phyloP scores from a whole-genome alignment of 306 rosid genomes.

The apple (Malus domestica) region ASM211411v1 NC_041803.1:12016501-12017000 shows the following conservation, averaged over 20 bases:
- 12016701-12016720: not conserved
- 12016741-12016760: not conserved
- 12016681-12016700: not conserved
- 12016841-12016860: not conserved
- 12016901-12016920: not conserved
- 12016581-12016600: not conserved
- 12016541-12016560: not conserved
- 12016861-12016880: not conserved
- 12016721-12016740: not conserved
- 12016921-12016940: not conserved
- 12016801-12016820: not conserved
- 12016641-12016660: not conserved
- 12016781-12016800: not conserved
- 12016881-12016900: not conserved
- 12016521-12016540: not conserved
- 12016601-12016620: not conserved
- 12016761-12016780: not conserved
- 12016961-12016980: not conserved
- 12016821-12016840: not conserved
- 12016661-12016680: not conserved
- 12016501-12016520: not conserved
- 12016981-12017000: not conserved
- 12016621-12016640: not conserved
- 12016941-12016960: not conserved
- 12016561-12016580: not conserved